phyloP scores from a whole-genome alignment of 2,329 filamentous ascomycete genomes.

The Pseudogymnoascus sp. region DNA sequence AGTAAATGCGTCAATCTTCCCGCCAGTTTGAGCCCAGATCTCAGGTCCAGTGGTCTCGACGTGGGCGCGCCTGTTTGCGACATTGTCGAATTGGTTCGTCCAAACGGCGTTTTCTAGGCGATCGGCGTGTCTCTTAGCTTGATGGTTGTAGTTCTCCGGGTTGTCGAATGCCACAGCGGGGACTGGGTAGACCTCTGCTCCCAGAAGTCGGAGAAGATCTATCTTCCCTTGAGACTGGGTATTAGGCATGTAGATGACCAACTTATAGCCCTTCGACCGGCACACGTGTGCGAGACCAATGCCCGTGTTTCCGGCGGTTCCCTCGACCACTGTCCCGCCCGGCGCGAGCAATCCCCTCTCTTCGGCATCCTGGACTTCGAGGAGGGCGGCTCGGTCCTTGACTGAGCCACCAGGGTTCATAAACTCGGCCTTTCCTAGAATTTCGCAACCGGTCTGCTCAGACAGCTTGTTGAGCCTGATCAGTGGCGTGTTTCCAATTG shows the following conservation, averaged over 20 bases:
- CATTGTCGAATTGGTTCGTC: constrained; percentile 99
- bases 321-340: constrained; percentile 92
- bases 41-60: constrained; percentile 96
- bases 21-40: constrained; percentile 88
- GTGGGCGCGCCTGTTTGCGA: constrained; percentile 86
- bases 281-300: constrained; percentile 97
- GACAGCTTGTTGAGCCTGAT: constrained; percentile 86
- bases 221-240: constrained; percentile 98
- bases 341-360: constrained; percentile 73
- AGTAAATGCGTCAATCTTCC: constrained; percentile 86
- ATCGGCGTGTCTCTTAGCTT: constrained; percentile 86
- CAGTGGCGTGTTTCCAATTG: constrained; percentile 94
- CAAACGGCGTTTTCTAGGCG: constrained; percentile 81
- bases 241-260: constrained; percentile 99
- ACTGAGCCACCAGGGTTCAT: constrained; percentile 96
- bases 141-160: constrained; percentile 96
- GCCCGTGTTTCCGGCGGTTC: constrained; percentile 94
- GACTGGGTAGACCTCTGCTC: constrained; percentile 92
- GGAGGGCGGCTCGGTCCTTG: constrained; percentile 93
- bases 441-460: constrained; percentile 82
- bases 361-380: constrained; percentile 89
- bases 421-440: constrained; percentile 96
- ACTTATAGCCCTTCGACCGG: constrained; percentile 81
- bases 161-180: constrained; percentile 94
- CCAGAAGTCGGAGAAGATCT: constrained; percentile 81